Evolutionary conservation across 2,329 filamentous ascomycete genomes (phyloP), one percentile per base, ranked within the genome.

Genomic region (Nemania abortiva): DNA sequence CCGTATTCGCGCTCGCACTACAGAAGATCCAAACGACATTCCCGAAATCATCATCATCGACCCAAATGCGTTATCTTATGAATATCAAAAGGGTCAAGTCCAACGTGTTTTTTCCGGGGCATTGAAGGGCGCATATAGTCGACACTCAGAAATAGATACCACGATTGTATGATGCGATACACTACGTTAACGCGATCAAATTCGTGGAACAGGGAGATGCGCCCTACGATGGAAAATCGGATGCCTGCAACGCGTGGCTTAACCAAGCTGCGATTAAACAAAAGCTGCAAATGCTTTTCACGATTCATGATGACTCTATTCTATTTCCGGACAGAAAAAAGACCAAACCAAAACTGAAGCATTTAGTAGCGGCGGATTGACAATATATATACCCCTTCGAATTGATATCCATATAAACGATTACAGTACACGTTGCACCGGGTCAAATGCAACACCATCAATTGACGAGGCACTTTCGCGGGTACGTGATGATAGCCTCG

Each of bases 51-150:
- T 31, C 72, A 74, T 55, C 75, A 80, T 55, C 79, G 81, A 27
- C 79, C 79, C 2, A 80, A 78, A 70, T 86, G 84, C 67, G 78
- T 81, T 13, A 84, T 86, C 60, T 76, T 86, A 50, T 86, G 74
- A 82, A 52, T 22, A n/a, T n/a, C 13, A 49, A 27, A 34, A 10
- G 6, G 15, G 20, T 18, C 18, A 13, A 10, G 39, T n/a, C n/a
- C n/a, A 45, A n/a, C 7, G 27, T 37, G 34, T 57, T 50, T 45
- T 45, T 5, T 13, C 4, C 4, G 34, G 56, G 39, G 27, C 15
- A 49, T 58, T 60, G 27, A 39, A 45, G 31, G 15, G n/a, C 29
- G 4, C 13, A 20, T 31, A 42, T 3, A 52, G 39, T 47, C 45
- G 24, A 20, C 15, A 31, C 18, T 55, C 29, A 34, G 15, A 57